These are phyloP conservation scores for Hortiboletus campestris DNA, from an alignment of 768 basidiomycete genomes.

Conservation along the genomic window DNA sequence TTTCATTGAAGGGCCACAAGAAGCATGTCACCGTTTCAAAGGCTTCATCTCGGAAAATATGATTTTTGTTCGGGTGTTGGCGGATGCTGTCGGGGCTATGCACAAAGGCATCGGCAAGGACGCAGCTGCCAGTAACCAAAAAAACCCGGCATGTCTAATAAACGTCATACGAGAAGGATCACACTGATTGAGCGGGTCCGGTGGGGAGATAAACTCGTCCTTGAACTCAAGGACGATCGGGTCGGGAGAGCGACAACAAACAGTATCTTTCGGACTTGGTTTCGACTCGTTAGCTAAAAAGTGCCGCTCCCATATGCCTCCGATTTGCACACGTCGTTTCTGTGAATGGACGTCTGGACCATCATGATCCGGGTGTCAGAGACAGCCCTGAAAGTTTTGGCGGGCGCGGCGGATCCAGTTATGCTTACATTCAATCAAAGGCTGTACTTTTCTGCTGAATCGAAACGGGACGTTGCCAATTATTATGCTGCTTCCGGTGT, in stretches of 20 bases:
- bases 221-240: background rate
- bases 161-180: conserved; percentile 8
- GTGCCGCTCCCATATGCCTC: background rate
- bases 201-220: conserved; percentile 3
- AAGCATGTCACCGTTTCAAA: conserved; percentile 8
- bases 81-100: conserved; percentile 13
- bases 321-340: conserved; percentile 2
- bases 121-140: background rate
- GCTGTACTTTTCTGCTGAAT: conserved; percentile 6
- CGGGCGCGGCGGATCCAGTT: conserved; percentile 13
- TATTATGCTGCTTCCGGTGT: conserved; percentile 11
- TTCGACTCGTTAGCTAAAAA: background rate
- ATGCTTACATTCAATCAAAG: conserved; percentile 1
- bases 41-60: background rate
- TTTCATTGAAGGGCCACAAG: background rate
- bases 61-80: background rate
- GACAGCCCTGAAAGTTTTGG: conserved; percentile 12
- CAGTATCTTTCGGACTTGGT: background rate
- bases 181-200: background rate
- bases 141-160: conserved; percentile 5
- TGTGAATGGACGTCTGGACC: background rate
- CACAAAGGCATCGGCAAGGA: conserved; percentile 9
- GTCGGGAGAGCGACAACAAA: background rate
- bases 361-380: conserved; percentile 14
- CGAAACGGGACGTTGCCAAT: background rate